Conservation (phyloP, 2,329 filamentous ascomycete genomes). For the Trichoderma sp. region DNA sequence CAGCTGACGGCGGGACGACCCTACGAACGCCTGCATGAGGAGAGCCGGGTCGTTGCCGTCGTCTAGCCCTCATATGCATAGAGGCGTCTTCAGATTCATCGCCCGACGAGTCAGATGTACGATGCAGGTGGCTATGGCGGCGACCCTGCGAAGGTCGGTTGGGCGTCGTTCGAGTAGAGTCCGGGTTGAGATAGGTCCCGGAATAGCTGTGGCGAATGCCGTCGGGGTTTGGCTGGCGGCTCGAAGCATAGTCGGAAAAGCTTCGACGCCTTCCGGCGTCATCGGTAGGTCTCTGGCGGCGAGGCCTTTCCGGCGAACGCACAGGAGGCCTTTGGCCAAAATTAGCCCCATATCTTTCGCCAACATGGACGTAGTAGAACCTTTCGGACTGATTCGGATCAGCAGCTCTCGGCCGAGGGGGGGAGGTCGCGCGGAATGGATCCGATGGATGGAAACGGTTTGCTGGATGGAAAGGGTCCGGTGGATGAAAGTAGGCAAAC, state of each 20-base stretch:
- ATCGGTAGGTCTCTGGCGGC: slow-evolving; percentile 44
- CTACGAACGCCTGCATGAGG: slow-evolving; percentile 40
- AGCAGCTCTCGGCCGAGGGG: slow-evolving; percentile 34
- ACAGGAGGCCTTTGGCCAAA: slow-evolving; percentile 36
- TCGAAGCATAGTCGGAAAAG: slow-evolving; percentile 53
- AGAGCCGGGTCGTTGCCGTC: slow-evolving; percentile 33
- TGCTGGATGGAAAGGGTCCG: slow-evolving; percentile 38
- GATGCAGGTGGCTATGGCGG: slow-evolving; percentile 53
- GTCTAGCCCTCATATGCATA: slow-evolving; percentile 31
- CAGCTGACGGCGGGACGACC: slow-evolving; percentile 35
- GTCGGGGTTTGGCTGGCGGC: slow-evolving; percentile 38
- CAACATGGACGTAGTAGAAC: slow-evolving; percentile 45
- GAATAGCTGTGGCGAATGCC: slow-evolving; percentile 34
- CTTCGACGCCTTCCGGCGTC: slow-evolving; percentile 50
- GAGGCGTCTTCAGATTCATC: slow-evolving; percentile 38
- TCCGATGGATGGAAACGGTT: slow-evolving; percentile 38
- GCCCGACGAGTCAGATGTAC: slow-evolving; percentile 47
- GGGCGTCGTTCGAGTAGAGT: slow-evolving; percentile 34
- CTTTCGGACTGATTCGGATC: slow-evolving; percentile 41
- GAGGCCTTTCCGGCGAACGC: slow-evolving; percentile 40
- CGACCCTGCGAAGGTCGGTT: slow-evolving; percentile 39
- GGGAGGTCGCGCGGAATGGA: slow-evolving; percentile 34
- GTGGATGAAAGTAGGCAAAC: slow-evolving; percentile 42
- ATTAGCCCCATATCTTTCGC: slow-evolving; percentile 36
- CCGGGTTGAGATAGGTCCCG: slow-evolving; percentile 40